Evolutionary conservation across 129 eudicot genomes (phyloP), one percentile per base, ranked within the genome.

Genomic region (Tanacetum coccineum): DNA sequence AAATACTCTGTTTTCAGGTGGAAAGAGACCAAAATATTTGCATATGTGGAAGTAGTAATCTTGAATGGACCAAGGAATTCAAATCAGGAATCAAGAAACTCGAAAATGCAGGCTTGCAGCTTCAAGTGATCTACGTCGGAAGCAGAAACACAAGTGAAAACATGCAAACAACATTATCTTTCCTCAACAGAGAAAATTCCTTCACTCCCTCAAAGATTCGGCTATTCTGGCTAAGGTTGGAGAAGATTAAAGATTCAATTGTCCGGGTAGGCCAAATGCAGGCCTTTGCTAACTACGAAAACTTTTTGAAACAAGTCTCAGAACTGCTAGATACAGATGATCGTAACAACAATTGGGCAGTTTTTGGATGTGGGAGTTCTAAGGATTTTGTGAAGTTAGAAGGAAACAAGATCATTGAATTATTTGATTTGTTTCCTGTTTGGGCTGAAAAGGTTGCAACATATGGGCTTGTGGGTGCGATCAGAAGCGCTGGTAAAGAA

Each of bases 171-270:
- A 70, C 81, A 8, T 45, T 85, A 55, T 64, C 77, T 59, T 48
- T 57, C 26, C 70, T 83, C 51, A 63, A 81, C 56, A 57, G 75
- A 78, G 87, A 78, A 68, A 48, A 21, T 53, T 71, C 80, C 11
- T 80, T 85, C 15, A 68, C 71, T 67, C 65, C 73, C 61, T 57
- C 62, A 36, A 80, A 76, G 53, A 69, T 81, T 21, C 39, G 68
- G 4, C 61, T 81, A 18, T 83, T 91, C 65, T 91, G 97, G 97
- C 72, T 63, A 59, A 78, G 97, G 50, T 44, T 87, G 72, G 86
- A 85, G 82, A 74, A 77, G 45, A 81, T 87, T 53, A 86, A 52
- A 76, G 76, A 74, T 19, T 82, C 86, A 47, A 64, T 80, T 28
- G 54, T 62, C 36, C 74, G 59, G 3, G 67, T 55, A 14, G 76